Evolutionary conservation across 148 eudicot genomes (phyloP).

Genomic region (Nyssa sinensis): DNA sequence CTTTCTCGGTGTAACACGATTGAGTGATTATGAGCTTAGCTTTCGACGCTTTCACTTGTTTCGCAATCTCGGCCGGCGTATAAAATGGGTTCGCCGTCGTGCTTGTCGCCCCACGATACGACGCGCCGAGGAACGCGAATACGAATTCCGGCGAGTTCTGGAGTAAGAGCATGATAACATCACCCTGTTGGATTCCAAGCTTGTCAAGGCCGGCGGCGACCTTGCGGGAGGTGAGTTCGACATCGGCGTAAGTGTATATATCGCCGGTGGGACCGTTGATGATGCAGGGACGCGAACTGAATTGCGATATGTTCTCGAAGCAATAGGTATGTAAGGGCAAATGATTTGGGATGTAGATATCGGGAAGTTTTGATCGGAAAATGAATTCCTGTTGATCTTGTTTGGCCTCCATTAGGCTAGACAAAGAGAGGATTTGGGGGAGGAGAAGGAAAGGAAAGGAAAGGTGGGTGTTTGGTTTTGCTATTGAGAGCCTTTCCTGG

Average conservation of each 20-base stretch:
- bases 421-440: not conserved
- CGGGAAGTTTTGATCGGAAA: constrained; percentile 65
- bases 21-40: constrained; percentile 60
- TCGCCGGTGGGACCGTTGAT: constrained; percentile 36
- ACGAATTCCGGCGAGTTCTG: constrained; percentile 58
- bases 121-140: constrained; percentile 49
- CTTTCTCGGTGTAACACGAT: constrained; percentile 49
- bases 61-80: constrained; percentile 41
- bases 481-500: no score
- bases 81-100: constrained; percentile 58
- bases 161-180: constrained; percentile 50
- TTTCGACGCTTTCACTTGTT: constrained; percentile 52
- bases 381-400: constrained; percentile 28
- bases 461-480: no score
- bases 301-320: constrained; percentile 34
- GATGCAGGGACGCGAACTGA: constrained; percentile 27
- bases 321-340: constrained; percentile 52
- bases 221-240: constrained; percentile 18
- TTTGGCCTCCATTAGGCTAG: constrained; percentile 17
- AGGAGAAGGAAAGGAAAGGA: not conserved
- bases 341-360: constrained; percentile 57
- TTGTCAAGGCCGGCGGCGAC: not conserved
- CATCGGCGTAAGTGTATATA: constrained; percentile 36
- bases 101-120: constrained; percentile 36
- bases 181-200: constrained; percentile 21